Conservation (phyloP, 108 stramenopile species). For the Schizochytrium sp. region DNA sequence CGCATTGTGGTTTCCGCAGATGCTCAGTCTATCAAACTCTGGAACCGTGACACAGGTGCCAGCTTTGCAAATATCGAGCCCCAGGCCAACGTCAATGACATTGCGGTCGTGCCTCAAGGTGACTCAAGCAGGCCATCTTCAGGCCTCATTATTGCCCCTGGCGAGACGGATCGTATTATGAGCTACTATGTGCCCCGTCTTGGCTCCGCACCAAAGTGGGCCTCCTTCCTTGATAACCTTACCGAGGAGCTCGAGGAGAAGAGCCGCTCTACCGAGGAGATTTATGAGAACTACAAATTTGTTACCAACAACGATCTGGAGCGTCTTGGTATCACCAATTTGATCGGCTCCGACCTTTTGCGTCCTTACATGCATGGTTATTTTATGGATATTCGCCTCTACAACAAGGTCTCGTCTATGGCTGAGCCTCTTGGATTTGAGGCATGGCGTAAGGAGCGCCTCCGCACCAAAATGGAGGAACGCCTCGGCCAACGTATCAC, state of each 20-base stretch:
- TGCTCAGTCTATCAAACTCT: constrained; percentile 91
- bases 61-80: constrained; percentile 94
- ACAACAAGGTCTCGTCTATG: constrained; percentile 90
- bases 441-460: constrained; percentile 91
- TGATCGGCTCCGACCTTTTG: constrained; percentile 94
- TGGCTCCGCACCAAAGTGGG: constrained; percentile 96
- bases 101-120: constrained; percentile 83
- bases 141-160: constrained; percentile 92
- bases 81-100: constrained; percentile 86
- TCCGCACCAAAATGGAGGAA: constrained; percentile 79
- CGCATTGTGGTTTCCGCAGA: constrained; percentile 87
- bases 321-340: constrained; percentile 88
- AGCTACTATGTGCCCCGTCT: constrained; percentile 93
- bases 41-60: constrained; percentile 88
- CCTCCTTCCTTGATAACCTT: constrained; percentile 94
- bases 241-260: constrained; percentile 98
- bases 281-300: constrained; percentile 99
- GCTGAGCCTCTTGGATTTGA: constrained; percentile 97
- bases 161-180: constrained; percentile 92
- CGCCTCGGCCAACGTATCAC: constrained; percentile 59
- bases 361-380: constrained; percentile 99
- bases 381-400: constrained; percentile 95
- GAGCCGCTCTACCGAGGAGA: constrained; percentile 75
- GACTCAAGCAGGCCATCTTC: constrained; percentile 73
- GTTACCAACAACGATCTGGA: constrained; percentile 91